These are phyloP conservation scores for Aspergillus wentii DNA, from an alignment of 495 filamentous ascomycete species.

Conservation along the genomic window DNA sequence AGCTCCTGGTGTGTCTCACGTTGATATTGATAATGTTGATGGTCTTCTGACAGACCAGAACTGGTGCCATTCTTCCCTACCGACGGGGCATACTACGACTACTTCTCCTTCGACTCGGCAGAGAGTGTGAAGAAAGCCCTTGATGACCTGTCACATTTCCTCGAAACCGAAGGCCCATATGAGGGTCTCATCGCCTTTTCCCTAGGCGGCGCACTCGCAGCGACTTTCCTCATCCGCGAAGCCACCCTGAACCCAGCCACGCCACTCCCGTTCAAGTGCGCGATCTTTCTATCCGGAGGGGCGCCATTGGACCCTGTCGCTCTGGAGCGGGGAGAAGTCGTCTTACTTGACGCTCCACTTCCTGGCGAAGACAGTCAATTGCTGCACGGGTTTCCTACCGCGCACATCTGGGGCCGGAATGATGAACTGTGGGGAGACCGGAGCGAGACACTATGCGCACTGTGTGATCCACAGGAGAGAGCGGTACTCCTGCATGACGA, in stretches of 20 bases:
- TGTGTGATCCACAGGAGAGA: conserved; percentile 9
- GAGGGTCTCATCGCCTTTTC: conserved; percentile 27
- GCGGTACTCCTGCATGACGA: conserved; percentile 12
- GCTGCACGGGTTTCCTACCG: conserved; percentile 14
- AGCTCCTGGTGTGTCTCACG: conserved; percentile 20
- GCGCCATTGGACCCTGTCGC: conserved; percentile 6
- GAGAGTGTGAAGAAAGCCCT: conserved; percentile 11
- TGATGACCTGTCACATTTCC: conserved; percentile 10
- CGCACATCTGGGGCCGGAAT: conserved; percentile 19
- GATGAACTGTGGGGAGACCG: conserved; percentile 6
- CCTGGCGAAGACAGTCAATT: not conserved
- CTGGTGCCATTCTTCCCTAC: conserved; percentile 8
- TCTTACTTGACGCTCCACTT: not conserved
- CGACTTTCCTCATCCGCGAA: conserved; percentile 14
- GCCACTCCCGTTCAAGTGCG: conserved; percentile 16
- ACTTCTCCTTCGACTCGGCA: conserved; percentile 13
- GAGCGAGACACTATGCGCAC: conserved; percentile 3
- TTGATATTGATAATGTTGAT: no score
- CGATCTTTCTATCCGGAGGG: conserved; percentile 19
- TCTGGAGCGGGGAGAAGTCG: conserved; percentile 6
- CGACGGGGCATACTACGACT: conserved; percentile 12
- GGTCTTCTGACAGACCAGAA: conserved; percentile 6
- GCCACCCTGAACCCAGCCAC: not conserved
- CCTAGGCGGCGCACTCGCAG: conserved; percentile 17
- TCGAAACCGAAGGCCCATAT: conserved; percentile 21